phyloP scores from a whole-genome alignment of 2,329 filamentous ascomycete species.

The Trichoderma pleuroti region DNA sequence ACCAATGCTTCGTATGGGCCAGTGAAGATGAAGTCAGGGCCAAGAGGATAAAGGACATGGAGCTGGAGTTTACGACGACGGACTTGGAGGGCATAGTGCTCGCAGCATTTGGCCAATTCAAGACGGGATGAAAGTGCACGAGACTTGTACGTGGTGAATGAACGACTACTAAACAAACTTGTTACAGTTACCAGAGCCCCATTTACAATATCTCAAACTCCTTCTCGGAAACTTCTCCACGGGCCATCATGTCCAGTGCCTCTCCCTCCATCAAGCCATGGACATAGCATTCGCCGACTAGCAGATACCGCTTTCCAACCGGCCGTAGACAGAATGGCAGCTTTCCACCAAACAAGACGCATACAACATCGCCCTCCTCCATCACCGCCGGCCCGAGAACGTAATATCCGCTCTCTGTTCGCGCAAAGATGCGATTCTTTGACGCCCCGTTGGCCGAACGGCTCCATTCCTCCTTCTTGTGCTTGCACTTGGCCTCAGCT shows the following conservation, averaged over 20 bases:
- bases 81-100: not conserved
- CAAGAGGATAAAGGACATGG: not conserved
- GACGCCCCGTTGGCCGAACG: not conserved
- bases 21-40: not conserved
- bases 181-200: not conserved
- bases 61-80: not conserved
- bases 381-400: not conserved
- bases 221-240: not conserved
- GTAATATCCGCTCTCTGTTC: not conserved
- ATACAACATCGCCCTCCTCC: not conserved
- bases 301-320: not conserved
- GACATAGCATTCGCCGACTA: not conserved
- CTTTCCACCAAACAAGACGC: not conserved
- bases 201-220: not conserved
- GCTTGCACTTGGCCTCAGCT: not conserved
- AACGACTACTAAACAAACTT: not conserved
- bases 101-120: not conserved
- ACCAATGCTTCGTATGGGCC: not conserved
- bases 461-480: not conserved
- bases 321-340: not conserved
- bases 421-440: not conserved
- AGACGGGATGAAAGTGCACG: not conserved
- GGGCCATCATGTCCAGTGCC: not conserved
- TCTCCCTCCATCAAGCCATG: not conserved
- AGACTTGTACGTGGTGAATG: not conserved